Evolutionary conservation across 768 basidiomycete species (phyloP).

Genomic region (Boletellus emodensis): DNA sequence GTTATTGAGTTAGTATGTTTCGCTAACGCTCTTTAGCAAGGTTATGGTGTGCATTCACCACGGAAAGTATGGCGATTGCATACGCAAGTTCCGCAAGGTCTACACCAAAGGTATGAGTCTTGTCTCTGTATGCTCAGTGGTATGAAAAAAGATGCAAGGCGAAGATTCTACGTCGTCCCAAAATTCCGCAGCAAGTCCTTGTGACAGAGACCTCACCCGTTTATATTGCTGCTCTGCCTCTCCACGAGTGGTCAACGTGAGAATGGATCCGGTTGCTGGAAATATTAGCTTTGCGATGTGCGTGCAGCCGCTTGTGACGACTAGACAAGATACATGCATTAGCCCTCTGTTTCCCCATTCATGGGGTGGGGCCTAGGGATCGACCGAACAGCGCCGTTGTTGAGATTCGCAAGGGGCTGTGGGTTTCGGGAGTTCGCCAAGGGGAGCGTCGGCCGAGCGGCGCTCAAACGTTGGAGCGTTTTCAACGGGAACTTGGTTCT

Average conservation of each 20-base stretch:
- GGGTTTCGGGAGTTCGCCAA: conserved; percentile 27
- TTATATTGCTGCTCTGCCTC: conserved; percentile 54
- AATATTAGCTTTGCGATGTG: not conserved
- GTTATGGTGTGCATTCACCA: conserved; percentile 82
- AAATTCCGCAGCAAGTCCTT: conserved; percentile 1
- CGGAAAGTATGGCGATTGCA: conserved; percentile 76
- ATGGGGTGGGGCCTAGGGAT: conserved; percentile 4
- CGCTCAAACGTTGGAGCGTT: conserved; percentile 77
- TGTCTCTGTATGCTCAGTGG: not conserved
- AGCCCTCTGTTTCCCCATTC: conserved; percentile 20
- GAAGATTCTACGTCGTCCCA: conserved; percentile 31
- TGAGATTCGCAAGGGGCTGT: conserved; percentile 34
- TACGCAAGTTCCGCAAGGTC: conserved; percentile 53
- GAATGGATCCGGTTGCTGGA: not conserved
- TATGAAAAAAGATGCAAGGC: conserved; percentile 24
- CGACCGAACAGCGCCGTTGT: conserved; percentile 26
- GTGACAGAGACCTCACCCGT: conserved; percentile 36
- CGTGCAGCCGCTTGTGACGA: not conserved
- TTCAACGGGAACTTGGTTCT: conserved; percentile 96
- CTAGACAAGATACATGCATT: not conserved
- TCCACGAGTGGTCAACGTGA: conserved; percentile 14
- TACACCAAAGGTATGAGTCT: conserved; percentile 51
- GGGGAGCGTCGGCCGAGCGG: conserved; percentile 44
- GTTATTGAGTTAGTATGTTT: not conserved
- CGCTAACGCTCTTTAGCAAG: conserved; percentile 41